Percentiles rank a stretch among this genome's conserved stretches.
Conservation (phyloP, 1,284 basidiomycete species). For the Sporisorium sorghi region DNA sequence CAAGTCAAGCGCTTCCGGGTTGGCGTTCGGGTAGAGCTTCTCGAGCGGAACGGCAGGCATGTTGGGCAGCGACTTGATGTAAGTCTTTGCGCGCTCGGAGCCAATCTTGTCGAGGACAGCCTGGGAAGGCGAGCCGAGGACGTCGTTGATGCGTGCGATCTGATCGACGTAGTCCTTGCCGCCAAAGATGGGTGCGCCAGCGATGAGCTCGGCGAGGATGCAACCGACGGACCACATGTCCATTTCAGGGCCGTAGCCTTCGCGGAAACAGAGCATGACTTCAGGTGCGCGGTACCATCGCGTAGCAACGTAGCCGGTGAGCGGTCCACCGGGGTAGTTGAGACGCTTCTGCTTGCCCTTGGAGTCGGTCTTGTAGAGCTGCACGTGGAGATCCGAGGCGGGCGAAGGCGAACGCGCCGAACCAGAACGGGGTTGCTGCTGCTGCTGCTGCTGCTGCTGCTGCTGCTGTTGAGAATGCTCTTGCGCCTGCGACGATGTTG, state of each 20-base stretch:
- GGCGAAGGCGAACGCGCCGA: conserved; percentile 36
- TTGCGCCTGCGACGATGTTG: background rate
- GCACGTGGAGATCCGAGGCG: conserved; percentile 40
- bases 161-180: conserved; percentile 69
- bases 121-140: conserved; percentile 64
- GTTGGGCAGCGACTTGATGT: conserved; percentile 62
- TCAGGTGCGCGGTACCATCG: conserved; percentile 69
- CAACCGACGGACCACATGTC: conserved; percentile 69
- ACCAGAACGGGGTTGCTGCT: conserved; percentile 13
- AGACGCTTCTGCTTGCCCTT: conserved; percentile 55
- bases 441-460: conserved; percentile 9
- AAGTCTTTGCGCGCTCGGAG: conserved; percentile 61
- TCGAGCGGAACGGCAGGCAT: conserved; percentile 52
- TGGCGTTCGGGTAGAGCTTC: conserved; percentile 57
- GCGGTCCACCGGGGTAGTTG: conserved; percentile 66
- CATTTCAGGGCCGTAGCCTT: conserved; percentile 66
- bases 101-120: conserved; percentile 61
- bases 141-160: conserved; percentile 64
- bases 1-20: conserved; percentile 61
- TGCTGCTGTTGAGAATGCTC: background rate
- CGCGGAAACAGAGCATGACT: conserved; percentile 67
- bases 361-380: conserved; percentile 49
- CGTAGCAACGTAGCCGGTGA: conserved; percentile 68
- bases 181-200: conserved; percentile 65
- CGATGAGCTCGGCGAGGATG: conserved; percentile 67